Percentiles rank a stretch among this genome's conserved stretches.
phyloP scores from a whole-genome alignment of 176 grass and related monocot genomes.

The Oryza glaberrima region DNA sequence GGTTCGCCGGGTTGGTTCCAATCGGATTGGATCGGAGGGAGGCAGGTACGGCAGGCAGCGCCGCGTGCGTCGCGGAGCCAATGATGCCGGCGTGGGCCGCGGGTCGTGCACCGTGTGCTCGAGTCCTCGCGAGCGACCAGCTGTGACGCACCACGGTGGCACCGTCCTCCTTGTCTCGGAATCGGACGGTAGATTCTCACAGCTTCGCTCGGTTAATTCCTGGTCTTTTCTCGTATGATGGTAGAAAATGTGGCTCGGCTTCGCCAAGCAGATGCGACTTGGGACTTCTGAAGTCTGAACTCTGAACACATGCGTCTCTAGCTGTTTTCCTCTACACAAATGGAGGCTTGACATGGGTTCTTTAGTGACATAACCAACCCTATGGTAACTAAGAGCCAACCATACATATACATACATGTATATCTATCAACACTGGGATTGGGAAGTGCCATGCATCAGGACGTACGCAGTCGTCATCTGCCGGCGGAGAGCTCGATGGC shows the following conservation, averaged over 20 bases:
- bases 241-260: too few species aligned
- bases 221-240: too few species aligned
- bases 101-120: not conserved
- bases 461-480: conserved; percentile 37
- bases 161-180: not conserved
- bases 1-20: not conserved
- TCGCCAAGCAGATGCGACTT: too few species aligned
- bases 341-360: not conserved
- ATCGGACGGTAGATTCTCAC: not conserved
- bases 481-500: conserved; percentile 71
- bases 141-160: not conserved
- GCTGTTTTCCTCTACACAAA: too few species aligned
- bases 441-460: not conserved
- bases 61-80: conserved; percentile 12
- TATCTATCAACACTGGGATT: conserved; percentile 9
- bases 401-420: not conserved
- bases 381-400: not conserved
- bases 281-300: too few species aligned
- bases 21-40: not conserved
- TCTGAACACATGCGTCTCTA: too few species aligned
- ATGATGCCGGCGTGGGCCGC: not conserved
- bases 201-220: not conserved
- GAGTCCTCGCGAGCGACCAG: not conserved
- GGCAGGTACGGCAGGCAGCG: not conserved
- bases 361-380: not conserved